A percentile compares a stretch with the other conserved stretches of the same genome.
Conservation (phyloP, 257 asterid genomes). For the Parsonsia alboflavescens region DNA sequence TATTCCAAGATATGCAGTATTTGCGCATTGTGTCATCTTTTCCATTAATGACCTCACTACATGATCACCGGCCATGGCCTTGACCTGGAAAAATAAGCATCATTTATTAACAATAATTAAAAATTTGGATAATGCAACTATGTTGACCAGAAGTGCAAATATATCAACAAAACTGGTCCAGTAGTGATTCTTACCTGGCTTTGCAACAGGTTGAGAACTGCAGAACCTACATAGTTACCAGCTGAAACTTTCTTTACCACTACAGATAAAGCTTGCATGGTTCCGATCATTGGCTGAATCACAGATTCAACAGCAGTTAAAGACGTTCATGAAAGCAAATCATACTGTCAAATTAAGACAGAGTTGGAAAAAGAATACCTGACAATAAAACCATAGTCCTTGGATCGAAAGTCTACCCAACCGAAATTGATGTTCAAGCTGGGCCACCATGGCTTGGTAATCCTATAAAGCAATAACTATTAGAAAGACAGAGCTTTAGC, state of each 20-base stretch:
- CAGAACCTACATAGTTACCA: conserved; percentile 68
- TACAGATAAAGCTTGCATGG: conserved; percentile 84
- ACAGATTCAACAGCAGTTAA: conserved; percentile 19
- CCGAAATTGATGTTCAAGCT: conserved; percentile 96
- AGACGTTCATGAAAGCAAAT: conserved; percentile 11
- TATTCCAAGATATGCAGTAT: conserved; percentile 86
- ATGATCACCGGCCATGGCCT: conserved; percentile 98
- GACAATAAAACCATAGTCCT: conserved; percentile 99
- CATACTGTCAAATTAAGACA: conserved; percentile 11
- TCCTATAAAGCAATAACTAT: conserved; percentile 39
- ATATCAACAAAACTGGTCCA: not conserved
- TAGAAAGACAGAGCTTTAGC: not conserved
- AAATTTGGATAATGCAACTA: not conserved
- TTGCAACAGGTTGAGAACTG: conserved; percentile 90
- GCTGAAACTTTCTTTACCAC: conserved; percentile 84
- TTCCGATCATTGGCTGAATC: conserved; percentile 89
- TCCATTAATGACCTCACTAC: conserved; percentile 89
- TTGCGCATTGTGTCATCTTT: conserved; percentile 86
- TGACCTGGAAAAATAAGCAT: conserved; percentile 50
- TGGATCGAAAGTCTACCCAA: conserved; percentile 86
- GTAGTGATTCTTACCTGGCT: conserved; percentile 53
- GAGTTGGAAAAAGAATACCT: conserved; percentile 45
- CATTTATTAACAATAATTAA: conserved; percentile 15
- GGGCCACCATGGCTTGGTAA: conserved; percentile 98
- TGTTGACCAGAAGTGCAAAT: not conserved